Evolutionary conservation across 1,284 basidiomycete species (phyloP).

Genomic region (Boletellus sp.): DNA sequence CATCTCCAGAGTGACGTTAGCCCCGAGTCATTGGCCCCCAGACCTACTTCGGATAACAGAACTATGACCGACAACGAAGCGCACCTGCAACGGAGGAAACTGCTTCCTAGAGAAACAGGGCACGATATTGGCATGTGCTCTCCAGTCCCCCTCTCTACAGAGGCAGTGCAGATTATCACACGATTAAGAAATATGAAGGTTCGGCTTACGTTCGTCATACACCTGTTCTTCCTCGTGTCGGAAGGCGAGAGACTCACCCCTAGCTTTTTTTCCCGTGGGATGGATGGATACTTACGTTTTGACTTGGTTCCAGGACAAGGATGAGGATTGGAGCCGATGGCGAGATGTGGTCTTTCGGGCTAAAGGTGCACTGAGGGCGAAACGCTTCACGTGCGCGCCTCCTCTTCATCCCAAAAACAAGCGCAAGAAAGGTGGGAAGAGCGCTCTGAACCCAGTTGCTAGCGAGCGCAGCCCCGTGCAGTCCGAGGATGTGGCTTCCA

Average conservation of each 20-base stretch:
- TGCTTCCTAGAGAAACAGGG: slow-evolving; percentile 77
- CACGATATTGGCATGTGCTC: slow-evolving; percentile 88
- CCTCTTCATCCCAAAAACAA: slow-evolving; percentile 56
- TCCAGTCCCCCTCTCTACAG: slow-evolving; percentile 78
- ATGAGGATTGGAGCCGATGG: slow-evolving; percentile 90
- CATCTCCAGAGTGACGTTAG: slow-evolving; percentile 42
- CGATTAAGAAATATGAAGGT: slow-evolving; percentile 85
- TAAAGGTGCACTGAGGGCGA: slow-evolving; percentile 57
- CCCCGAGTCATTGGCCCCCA: slow-evolving; percentile 34
- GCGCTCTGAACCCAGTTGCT: slow-evolving; percentile 24
- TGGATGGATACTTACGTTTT: slow-evolving; percentile 8
- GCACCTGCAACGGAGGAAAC: slow-evolving; percentile 35
- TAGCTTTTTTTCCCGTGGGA: slow-evolving; percentile 1
- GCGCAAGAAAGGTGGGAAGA: slow-evolving; percentile 49
- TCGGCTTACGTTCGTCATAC: slow-evolving; percentile 8
- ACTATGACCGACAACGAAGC: slow-evolving; percentile 9
- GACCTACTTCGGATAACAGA: slow-evolving; percentile 6
- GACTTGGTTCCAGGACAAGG: slow-evolving; percentile 60
- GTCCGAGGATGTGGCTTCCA: background rate
- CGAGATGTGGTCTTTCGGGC: slow-evolving; percentile 78
- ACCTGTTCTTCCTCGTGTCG: background rate
- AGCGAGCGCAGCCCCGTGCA: background rate
- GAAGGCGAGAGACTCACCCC: background rate
- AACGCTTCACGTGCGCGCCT: slow-evolving; percentile 40
- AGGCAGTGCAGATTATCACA: slow-evolving; percentile 83